Evolutionary conservation across 169 alveolate genomes (phyloP).

Genomic region (Cryptosporidium canis): DNA sequence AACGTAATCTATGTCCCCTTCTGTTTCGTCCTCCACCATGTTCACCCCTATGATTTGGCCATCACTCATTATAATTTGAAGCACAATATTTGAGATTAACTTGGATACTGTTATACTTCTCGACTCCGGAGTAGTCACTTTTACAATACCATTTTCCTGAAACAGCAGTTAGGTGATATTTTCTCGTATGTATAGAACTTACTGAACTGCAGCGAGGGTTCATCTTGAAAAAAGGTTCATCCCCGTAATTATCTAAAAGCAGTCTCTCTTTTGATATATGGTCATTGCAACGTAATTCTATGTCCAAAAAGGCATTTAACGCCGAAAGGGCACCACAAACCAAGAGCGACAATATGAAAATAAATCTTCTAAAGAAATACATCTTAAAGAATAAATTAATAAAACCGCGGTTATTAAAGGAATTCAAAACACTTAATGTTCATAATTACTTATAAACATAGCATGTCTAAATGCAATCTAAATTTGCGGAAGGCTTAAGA

Average conservation of each 20-base stretch:
- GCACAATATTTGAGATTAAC: slow-evolving; percentile 15
- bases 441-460: background rate
- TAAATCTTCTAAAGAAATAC: background rate
- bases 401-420: background rate
- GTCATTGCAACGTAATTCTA: slow-evolving; percentile 6
- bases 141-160: slow-evolving; percentile 15
- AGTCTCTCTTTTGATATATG: background rate
- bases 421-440: background rate
- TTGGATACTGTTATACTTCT: background rate
- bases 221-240: background rate
- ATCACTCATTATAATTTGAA: background rate
- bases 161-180: background rate
- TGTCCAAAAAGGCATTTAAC: background rate
- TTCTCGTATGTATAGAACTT: background rate
- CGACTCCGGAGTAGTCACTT: background rate
- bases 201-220: slow-evolving; percentile 5
- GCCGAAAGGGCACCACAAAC: background rate
- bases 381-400: background rate
- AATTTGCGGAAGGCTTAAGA: background rate
- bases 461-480: no score
- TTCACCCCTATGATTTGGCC: slow-evolving; percentile 3
- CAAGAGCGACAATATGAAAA: background rate
- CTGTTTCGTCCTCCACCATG: background rate
- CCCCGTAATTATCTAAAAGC: background rate
- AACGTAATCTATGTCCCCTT: background rate